Conservation (phyloP, 2,329 filamentous ascomycete species). For the Trichoderma endophyticum region DNA sequence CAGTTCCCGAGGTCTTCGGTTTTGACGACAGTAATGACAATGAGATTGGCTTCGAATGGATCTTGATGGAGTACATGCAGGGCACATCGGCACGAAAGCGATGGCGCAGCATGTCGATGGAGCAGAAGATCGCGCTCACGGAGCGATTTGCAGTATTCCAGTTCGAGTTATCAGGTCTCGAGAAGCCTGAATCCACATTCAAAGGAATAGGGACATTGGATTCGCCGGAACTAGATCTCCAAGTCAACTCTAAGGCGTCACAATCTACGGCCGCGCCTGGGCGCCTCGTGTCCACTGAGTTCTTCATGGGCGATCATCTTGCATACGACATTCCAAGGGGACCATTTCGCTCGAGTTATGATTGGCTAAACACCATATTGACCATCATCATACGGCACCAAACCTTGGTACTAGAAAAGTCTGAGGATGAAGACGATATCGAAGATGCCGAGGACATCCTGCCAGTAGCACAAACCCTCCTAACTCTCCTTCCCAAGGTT, state of each 20-base stretch:
- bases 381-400: not conserved
- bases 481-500: not conserved
- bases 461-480: not conserved
- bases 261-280: not conserved
- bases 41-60: not conserved
- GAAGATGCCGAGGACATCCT: not conserved
- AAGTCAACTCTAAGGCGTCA: not conserved
- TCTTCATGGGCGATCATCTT: not conserved
- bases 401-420: not conserved
- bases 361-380: not conserved
- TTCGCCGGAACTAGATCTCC: not conserved
- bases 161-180: not conserved
- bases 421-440: not conserved
- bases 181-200: not conserved
- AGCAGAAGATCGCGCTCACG: not conserved
- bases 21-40: not conserved
- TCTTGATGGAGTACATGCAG: not conserved
- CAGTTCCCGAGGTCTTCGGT: not conserved
- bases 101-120: not conserved
- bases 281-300: not conserved
- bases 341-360: not conserved
- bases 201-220: not conserved
- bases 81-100: not conserved
- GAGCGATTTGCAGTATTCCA: not conserved
- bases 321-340: not conserved